Evolutionary conservation across 1,284 basidiomycete genomes (phyloP).

Genomic region (Fomitopsis schrenkii): DNA sequence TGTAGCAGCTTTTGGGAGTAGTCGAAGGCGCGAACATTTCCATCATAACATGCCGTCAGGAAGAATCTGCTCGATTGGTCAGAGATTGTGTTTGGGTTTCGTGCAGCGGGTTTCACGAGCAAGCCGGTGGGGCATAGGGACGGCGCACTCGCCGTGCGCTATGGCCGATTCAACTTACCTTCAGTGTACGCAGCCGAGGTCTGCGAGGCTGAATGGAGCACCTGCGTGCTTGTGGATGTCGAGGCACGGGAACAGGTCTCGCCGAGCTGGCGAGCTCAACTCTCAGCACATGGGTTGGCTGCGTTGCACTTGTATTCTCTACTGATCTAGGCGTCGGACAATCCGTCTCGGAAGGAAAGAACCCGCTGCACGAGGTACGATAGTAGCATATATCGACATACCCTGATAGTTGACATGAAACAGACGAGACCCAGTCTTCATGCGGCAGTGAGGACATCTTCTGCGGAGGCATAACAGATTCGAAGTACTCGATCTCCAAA

Average conservation of each 20-base stretch:
- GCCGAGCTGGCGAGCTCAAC: too few relatives aligned
- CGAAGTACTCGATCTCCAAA: conserved; percentile 92
- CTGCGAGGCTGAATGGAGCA: too few relatives aligned
- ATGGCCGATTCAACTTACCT: too few relatives aligned
- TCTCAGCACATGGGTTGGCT: too few relatives aligned
- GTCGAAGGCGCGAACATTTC: conserved; percentile 70
- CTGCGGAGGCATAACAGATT: conserved; percentile 88
- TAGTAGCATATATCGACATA: conserved; percentile 36
- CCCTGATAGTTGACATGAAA: conserved; percentile 70
- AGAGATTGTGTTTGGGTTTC: not conserved
- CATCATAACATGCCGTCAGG: conserved; percentile 80
- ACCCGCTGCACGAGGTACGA: not conserved
- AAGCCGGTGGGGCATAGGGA: too few relatives aligned
- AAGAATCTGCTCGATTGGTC: conserved; percentile 49
- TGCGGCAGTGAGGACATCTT: conserved; percentile 79
- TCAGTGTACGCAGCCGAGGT: too few relatives aligned
- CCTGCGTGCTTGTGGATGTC: too few relatives aligned
- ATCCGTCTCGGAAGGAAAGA: not conserved
- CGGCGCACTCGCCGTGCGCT: too few relatives aligned
- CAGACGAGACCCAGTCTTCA: conserved; percentile 92
- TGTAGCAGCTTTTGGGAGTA: conserved; percentile 56
- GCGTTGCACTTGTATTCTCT: too few relatives aligned
- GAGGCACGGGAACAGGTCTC: too few relatives aligned
- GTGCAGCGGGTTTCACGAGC: not conserved
- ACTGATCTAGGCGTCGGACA: too few relatives aligned